Evolutionary conservation across 108 stramenopile genomes (phyloP).

Genomic region (Nitzschia putrida): DNA sequence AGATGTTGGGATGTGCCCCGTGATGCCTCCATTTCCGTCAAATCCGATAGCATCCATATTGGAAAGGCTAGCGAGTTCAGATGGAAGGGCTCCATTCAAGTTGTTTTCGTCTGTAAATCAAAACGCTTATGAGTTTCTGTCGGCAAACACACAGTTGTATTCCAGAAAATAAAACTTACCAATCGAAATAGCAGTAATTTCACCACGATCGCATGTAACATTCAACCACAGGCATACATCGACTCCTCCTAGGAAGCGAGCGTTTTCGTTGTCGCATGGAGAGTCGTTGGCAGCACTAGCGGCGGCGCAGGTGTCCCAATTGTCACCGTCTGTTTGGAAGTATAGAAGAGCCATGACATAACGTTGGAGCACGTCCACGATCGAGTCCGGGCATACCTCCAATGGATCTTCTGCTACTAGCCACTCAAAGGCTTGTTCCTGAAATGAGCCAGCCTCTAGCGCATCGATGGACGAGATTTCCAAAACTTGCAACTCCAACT

Average conservation of each 20-base stretch:
- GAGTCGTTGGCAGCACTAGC: background rate
- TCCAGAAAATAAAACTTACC: constrained; percentile 22
- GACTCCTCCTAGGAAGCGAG: constrained; percentile 36
- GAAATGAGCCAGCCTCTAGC: constrained; percentile 34
- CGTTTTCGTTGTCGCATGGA: constrained; percentile 15
- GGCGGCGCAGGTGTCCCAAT: constrained; percentile 38
- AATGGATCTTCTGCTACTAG: constrained; percentile 47
- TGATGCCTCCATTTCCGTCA: constrained; percentile 30
- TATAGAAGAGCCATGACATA: constrained; percentile 54
- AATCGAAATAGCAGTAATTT: constrained; percentile 37
- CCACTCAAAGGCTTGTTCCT: constrained; percentile 62
- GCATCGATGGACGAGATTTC: constrained; percentile 5
- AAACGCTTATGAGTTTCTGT: too few relatives aligned
- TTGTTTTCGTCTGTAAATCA: constrained; percentile 41
- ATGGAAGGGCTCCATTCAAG: constrained; percentile 23
- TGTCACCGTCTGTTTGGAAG: constrained; percentile 51
- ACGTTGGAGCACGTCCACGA: constrained; percentile 41
- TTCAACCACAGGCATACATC: constrained; percentile 57
- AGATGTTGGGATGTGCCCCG: constrained; percentile 39
- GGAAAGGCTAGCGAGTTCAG: constrained; percentile 23
- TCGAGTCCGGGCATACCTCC: constrained; percentile 51
- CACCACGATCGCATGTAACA: constrained; percentile 36
- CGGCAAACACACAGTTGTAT: too few relatives aligned
- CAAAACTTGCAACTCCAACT: constrained; percentile 11
- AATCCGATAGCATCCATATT: constrained; percentile 34